Conservation (phyloP, 1,139 yeast species). For the Diutina neorugosa region DNA sequence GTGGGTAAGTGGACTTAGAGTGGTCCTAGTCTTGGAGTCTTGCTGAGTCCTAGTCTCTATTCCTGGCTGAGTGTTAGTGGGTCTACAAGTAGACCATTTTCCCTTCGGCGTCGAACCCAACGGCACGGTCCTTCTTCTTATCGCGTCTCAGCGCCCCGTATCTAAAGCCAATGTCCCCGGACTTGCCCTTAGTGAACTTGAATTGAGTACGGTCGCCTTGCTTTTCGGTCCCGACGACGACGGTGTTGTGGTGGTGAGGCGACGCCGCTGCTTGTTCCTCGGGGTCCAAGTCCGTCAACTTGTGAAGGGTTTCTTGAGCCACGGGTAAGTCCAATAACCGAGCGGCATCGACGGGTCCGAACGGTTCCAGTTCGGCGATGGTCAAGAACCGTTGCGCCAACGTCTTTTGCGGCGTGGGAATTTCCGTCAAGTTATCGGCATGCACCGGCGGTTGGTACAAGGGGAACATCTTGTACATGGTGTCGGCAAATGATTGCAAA, state of each 20-base stretch:
- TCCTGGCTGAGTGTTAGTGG: too few species aligned
- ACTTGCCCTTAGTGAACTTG: slow-evolving; percentile 64
- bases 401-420: slow-evolving; percentile 83
- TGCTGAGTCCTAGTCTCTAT: too few species aligned
- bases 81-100: slow-evolving; percentile 27
- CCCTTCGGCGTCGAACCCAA: slow-evolving; percentile 67
- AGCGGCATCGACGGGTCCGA: slow-evolving; percentile 97
- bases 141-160: slow-evolving; percentile 90
- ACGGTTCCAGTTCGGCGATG: slow-evolving; percentile 92
- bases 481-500: slow-evolving; percentile 39
- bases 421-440: slow-evolving; percentile 77
- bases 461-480: slow-evolving; percentile 77
- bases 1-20: too few species aligned
- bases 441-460: slow-evolving; percentile 35
- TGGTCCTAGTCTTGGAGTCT: too few species aligned
- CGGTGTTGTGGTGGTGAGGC: slow-evolving; percentile 15
- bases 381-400: slow-evolving; percentile 75
- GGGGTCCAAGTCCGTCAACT: slow-evolving; percentile 47
- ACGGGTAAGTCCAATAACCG: slow-evolving; percentile 71
- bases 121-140: slow-evolving; percentile 71
- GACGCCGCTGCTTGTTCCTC: slow-evolving; percentile 9
- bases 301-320: slow-evolving; percentile 63
- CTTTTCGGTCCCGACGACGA: slow-evolving; percentile 37
- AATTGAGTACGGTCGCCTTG: slow-evolving; percentile 53
- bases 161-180: slow-evolving; percentile 80